phyloP scores from a whole-genome alignment of 805 yeast species.

The Nakazawaea ambrosiae region DNA sequence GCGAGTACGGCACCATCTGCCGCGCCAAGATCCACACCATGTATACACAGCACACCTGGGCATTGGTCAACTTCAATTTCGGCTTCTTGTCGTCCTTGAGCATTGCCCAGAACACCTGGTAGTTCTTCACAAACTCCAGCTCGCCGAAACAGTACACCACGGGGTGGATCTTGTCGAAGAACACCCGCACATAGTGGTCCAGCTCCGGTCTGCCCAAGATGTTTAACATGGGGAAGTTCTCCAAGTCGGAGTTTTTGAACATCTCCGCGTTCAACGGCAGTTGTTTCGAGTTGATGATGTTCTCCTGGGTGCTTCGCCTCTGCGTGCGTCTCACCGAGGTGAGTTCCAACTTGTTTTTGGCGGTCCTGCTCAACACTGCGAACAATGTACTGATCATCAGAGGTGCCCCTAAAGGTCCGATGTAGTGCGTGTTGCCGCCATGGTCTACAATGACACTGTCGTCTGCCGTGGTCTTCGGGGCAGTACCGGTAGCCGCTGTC shows the following conservation, averaged over 20 bases:
- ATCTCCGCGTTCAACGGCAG: conserved; percentile 5
- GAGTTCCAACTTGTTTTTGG: conserved; percentile 3
- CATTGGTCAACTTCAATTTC: conserved; percentile 1
- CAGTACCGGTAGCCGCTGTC: not conserved
- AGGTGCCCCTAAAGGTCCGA: conserved; percentile 17
- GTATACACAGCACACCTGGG: conserved; percentile 16
- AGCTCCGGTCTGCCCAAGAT: conserved; percentile 8
- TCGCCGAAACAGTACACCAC: conserved; percentile 9
- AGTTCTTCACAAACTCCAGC: conserved; percentile 1
- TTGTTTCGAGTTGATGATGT: conserved; percentile 11
- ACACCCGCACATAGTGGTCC: conserved; percentile 11
- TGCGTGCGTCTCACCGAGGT: conserved; percentile 3
- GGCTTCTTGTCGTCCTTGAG: not conserved
- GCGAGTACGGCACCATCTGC: conserved; percentile 1
- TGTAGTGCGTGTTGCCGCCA: conserved; percentile 14
- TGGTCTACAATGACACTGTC: conserved; percentile 14
- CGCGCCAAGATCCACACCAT: conserved; percentile 16
- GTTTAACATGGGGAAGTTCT: conserved; percentile 11
- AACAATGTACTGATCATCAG: conserved; percentile 11
- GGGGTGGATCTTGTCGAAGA: conserved; percentile 12
- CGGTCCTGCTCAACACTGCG: conserved; percentile 4
- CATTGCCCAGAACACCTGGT: conserved; percentile 7
- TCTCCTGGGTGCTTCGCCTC: conserved; percentile 5
- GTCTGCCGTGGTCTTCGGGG: not conserved
- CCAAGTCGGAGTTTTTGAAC: conserved; percentile 2